Evolutionary conservation across 2,329 filamentous ascomycete genomes (phyloP), one percentile per base, ranked within the genome.

Genomic region (Ramularia collo-cygni): DNA sequence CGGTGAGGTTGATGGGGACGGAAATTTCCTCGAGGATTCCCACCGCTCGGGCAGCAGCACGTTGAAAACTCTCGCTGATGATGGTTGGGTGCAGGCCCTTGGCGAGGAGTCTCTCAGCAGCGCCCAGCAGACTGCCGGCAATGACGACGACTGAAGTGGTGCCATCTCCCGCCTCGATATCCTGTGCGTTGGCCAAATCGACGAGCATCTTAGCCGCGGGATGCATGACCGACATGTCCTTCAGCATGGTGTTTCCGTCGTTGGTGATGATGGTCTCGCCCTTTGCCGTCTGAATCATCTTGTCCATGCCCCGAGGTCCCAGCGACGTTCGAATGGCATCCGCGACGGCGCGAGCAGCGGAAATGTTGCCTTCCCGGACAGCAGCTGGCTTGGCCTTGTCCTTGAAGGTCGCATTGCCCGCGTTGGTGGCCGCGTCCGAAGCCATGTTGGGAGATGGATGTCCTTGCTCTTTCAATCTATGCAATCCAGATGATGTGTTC

Each of bases 151-250:
- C 92, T 3, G 90, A 96, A 26, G 92, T 98, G 41, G 92, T 98
- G 58, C 92, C 93, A 65, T 98, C 92, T 69, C 92, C 92, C 49
- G 92, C 92, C 67, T 98, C 92, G 46, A 98, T 88, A 71, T 98
- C 92, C 66, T 98, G 92, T 52, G 92, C 92, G 53, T 92, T 86
- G 58, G 90, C 93, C 48, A 98, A 77, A 66, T 98, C 89, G 59
- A 98, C 92, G 54, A 98, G 76, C 92, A 98, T 98, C 72, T 95
- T 95, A 37, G 92, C 92, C 35, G 93, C 94, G n/a, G 92, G 92
- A 64, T 98, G 92, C 83, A 98, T 88, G 53, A 98, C 92, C 52
- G 86, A 85, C 92, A 98, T 96, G 73, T 90, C 90, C 71, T 85
- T 94, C 61, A 98, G 72, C 90, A 98, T 98, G 42, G 92, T 98